Evolutionary conservation across 441 rosid genomes (phyloP).

Genomic region (Adansonia rubrostipa): DNA sequence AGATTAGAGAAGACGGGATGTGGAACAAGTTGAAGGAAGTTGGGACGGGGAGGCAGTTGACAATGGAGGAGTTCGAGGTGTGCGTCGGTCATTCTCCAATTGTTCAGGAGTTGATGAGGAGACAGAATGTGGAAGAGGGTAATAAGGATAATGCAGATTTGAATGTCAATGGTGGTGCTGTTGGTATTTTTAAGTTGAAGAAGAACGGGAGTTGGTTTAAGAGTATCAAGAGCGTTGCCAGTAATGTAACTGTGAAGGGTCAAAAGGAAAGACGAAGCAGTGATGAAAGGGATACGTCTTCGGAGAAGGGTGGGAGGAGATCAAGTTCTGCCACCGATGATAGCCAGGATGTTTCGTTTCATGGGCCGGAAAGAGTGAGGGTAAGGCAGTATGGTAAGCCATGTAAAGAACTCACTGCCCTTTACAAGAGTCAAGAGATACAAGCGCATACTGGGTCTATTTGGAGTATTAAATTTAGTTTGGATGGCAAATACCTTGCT

Average conservation of each 20-base stretch:
- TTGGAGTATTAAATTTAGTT: slow-evolving; percentile 79
- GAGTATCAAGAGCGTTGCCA: slow-evolving; percentile 77
- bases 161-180: slow-evolving; percentile 41
- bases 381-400: slow-evolving; percentile 73
- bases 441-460: slow-evolving; percentile 74
- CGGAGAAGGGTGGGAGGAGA: slow-evolving; percentile 93
- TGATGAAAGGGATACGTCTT: slow-evolving; percentile 88
- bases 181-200: slow-evolving; percentile 51
- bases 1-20: slow-evolving; percentile 82
- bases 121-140: slow-evolving; percentile 90
- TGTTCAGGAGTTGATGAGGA: slow-evolving; percentile 94
- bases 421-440: slow-evolving; percentile 73
- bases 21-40: slow-evolving; percentile 90
- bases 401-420: slow-evolving; percentile 60
- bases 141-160: slow-evolving; percentile 52
- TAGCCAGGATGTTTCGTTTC: slow-evolving; percentile 87
- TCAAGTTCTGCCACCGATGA: slow-evolving; percentile 99
- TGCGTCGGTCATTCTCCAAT: slow-evolving; percentile 94
- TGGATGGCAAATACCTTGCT: slow-evolving; percentile 79
- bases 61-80: slow-evolving; percentile 91
- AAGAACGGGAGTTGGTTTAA: slow-evolving; percentile 84
- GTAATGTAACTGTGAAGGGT: slow-evolving; percentile 61
- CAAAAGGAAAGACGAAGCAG: slow-evolving; percentile 85
- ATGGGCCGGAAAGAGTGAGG: slow-evolving; percentile 73
- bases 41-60: slow-evolving; percentile 86